Percentiles rank a stretch among this genome's conserved stretches.
phyloP scores from a whole-genome alignment of 2,329 filamentous ascomycete species.

The Trichoderma atroviride region DNA sequence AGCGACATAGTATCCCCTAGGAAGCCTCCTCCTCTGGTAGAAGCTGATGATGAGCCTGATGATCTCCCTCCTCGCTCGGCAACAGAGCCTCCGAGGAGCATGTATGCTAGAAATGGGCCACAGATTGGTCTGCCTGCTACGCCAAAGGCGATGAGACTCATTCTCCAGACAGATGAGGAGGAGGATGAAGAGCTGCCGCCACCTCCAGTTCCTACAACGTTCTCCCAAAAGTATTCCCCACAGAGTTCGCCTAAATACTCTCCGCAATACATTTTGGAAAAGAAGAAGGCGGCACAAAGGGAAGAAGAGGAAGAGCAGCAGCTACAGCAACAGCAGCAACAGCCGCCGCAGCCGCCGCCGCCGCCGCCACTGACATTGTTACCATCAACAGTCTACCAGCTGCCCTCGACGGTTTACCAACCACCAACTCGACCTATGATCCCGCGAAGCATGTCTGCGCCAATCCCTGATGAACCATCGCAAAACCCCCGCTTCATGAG shows the following conservation, averaged over 20 bases:
- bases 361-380: constrained; percentile 51
- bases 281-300: constrained; percentile 31
- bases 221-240: constrained; percentile 48
- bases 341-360: constrained; percentile 30
- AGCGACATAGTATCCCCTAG: constrained; percentile 47
- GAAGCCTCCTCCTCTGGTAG: constrained; percentile 40
- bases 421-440: constrained; percentile 54
- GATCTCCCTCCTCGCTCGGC: constrained; percentile 63
- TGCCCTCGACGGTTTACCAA: constrained; percentile 64
- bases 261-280: constrained; percentile 38
- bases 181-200: constrained; percentile 46
- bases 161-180: constrained; percentile 61
- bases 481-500: constrained; percentile 36
- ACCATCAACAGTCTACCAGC: constrained; percentile 62
- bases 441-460: constrained; percentile 65
- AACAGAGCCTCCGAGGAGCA: constrained; percentile 61
- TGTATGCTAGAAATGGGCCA: constrained; percentile 52
- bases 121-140: constrained; percentile 84
- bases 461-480: constrained; percentile 47
- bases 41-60: constrained; percentile 48
- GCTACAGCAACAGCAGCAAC: not conserved
- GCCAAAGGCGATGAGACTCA: constrained; percentile 85
- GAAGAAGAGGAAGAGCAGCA: constrained; percentile 5
- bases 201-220: constrained; percentile 54
- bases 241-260: constrained; percentile 36